Base-by-base conservation (phyloP, 768 basidiomycete genomes). In the Suillus subalutaceus region DNA sequence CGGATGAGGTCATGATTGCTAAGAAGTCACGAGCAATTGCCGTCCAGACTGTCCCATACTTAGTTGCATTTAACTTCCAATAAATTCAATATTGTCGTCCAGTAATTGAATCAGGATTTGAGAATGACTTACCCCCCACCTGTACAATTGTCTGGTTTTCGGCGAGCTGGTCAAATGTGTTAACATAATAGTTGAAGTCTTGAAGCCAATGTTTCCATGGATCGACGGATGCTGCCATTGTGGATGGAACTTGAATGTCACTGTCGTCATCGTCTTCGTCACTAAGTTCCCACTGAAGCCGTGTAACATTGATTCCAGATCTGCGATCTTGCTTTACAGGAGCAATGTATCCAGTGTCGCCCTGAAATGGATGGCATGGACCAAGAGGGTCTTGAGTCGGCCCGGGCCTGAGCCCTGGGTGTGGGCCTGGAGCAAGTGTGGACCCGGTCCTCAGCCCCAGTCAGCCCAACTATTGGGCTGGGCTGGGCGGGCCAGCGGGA, bases 21-120 rank as follows among this genome's bases (percentile, higher is more conserved):
- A 82, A 73, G 18, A 77, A 77, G 67, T 82, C 79, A 4, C 68
- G 67, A 7, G 80, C 79, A 6, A 81, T 69, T 0, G 76, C 75
- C 1, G 75, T 73, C 79, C 79, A 81, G 0, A 72, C 71, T 2
- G 72, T 78, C 26, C 50, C 26, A 63, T 75, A 75, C 1, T 70
- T 65, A 7, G 38, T 32, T 4, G 68, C 55, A 68, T 79, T 75
- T 16, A 67, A 40, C 76, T 77, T 26, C n/a, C n/a, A 40, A 63
- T 44, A 52, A 13, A 52, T 52, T 52, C 15, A 52, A 13, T 52
- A 52, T 52, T 13, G 30, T 30, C 15, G 3, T 52, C 26, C 6
- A 52, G 50, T 30, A 15, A 30, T 30, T 52, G n/a, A n/a, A n/a
- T n/a, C n/a, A n/a, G n/a, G n/a, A n/a, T n/a, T n/a, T n/a, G n/a